Percentiles rank a stretch among this genome's conserved stretches.
These are phyloP conservation scores for Mycena leptocephala DNA, from an alignment of 768 basidiomycete genomes.

Conservation along the genomic window DNA sequence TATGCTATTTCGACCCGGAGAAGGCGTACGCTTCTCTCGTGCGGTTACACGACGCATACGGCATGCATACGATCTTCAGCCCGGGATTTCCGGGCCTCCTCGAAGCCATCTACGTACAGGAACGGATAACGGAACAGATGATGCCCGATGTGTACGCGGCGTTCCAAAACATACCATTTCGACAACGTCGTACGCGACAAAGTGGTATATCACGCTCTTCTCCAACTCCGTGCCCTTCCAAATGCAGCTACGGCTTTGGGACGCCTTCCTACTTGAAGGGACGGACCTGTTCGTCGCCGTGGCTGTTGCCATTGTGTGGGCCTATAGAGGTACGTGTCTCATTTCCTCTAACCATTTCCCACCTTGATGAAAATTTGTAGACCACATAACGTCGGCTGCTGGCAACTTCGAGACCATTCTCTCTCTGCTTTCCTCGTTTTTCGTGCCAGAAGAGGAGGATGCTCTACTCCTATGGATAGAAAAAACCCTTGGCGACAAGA, in stretches of 20 bases:
- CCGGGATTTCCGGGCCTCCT: constrained; percentile 97
- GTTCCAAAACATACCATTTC: constrained; percentile 93
- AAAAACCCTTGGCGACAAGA: constrained; percentile 70
- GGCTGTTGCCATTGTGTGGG: constrained; percentile 93
- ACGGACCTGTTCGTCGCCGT: constrained; percentile 90
- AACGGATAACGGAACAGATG: constrained; percentile 87
- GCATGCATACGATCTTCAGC: constrained; percentile 89
- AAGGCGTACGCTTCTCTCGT: constrained; percentile 89
- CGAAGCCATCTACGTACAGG: constrained; percentile 97
- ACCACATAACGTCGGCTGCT: constrained; percentile 84
- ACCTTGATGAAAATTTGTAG: constrained; percentile 55
- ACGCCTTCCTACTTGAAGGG: constrained; percentile 93
- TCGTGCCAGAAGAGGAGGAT: constrained; percentile 94
- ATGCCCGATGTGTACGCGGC: constrained; percentile 93
- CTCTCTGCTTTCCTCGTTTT: constrained; percentile 93
- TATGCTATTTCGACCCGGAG: constrained; percentile 95
- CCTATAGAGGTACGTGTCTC: constrained; percentile 79
- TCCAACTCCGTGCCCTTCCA: constrained; percentile 97
- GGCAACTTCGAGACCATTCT: constrained; percentile 95
- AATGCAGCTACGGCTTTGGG: constrained; percentile 95
- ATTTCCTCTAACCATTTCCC: neutral
- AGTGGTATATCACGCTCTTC: constrained; percentile 99
- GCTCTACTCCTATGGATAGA: constrained; percentile 88
- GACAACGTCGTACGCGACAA: constrained; percentile 96
- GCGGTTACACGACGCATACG: constrained; percentile 91